Conservation (phyloP, 306 rosid genomes). For the Coriaria nepalensis region DNA sequence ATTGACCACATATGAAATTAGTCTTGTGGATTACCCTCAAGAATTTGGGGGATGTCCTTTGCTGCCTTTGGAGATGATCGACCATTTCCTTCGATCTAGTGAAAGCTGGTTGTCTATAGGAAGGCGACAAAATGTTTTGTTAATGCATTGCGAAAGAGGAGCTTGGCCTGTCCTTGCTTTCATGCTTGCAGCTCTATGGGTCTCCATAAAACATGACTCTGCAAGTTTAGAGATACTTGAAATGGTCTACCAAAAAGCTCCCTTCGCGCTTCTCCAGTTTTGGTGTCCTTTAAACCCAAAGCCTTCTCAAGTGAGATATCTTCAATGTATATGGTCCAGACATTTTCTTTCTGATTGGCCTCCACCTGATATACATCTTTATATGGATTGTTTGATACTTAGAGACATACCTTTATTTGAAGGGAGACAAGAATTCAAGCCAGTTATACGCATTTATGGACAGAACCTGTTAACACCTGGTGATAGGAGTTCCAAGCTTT, state of each 20-base stretch:
- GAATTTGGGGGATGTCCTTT: constrained; percentile 81
- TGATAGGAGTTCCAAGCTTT: constrained; percentile 72
- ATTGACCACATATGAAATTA: constrained; percentile 83
- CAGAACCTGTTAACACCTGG: constrained; percentile 68
- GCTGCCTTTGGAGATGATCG: constrained; percentile 86
- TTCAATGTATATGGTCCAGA: constrained; percentile 82
- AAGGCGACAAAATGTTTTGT: constrained; percentile 77
- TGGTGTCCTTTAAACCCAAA: constrained; percentile 77
- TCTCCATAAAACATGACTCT: constrained; percentile 73
- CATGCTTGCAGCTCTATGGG: constrained; percentile 84
- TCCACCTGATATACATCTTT: constrained; percentile 68
- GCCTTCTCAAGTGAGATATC: constrained; percentile 96
- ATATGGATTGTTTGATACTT: constrained; percentile 74
- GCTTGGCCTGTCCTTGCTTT: constrained; percentile 99
- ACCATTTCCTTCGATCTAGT: constrained; percentile 93
- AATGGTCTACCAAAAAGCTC: constrained; percentile 98
- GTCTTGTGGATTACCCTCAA: constrained; percentile 95
- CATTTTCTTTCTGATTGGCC: constrained; percentile 84
- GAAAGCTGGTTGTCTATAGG: constrained; percentile 96
- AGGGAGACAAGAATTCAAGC: constrained; percentile 72
- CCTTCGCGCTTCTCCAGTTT: constrained; percentile 66
- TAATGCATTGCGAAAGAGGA: constrained; percentile 96
- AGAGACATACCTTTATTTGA: constrained; percentile 67
- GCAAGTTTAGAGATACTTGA: constrained; percentile 91
- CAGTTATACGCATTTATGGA: constrained; percentile 65